phyloP scores from a whole-genome alignment of 2,329 filamentous ascomycete species.

The Hortaea sp. region DNA sequence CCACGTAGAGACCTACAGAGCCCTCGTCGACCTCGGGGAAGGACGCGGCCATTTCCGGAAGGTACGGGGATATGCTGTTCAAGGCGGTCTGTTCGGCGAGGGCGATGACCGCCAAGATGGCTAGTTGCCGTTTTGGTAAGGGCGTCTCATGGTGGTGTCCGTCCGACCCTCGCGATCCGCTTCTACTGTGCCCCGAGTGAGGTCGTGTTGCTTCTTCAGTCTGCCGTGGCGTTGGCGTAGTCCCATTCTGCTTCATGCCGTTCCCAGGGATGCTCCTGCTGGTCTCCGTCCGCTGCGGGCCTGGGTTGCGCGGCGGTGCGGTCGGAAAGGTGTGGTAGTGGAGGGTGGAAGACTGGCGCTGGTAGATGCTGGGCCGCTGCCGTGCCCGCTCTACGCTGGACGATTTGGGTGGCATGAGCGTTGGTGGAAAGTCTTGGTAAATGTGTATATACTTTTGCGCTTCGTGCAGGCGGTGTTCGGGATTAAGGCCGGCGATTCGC shows the following conservation, averaged over 20 bases:
- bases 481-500: no score
- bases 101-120: constrained; percentile 76
- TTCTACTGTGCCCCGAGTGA: constrained; percentile 7
- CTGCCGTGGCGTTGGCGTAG: not conserved
- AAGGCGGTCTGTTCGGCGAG: constrained; percentile 91
- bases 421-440: no score
- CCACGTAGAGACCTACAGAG: constrained; percentile 78
- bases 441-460: no score
- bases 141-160: constrained; percentile 50
- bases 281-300: constrained; percentile 28
- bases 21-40: constrained; percentile 68
- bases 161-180: not conserved
- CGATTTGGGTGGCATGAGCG: not conserved
- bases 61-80: constrained; percentile 91
- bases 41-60: constrained; percentile 79
- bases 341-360: constrained; percentile 44
- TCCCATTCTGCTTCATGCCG: constrained; percentile 4
- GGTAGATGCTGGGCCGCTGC: constrained; percentile 15
- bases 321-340: constrained; percentile 78
- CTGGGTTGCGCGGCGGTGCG: constrained; percentile 57
- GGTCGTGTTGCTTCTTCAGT: constrained; percentile 3
- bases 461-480: no score
- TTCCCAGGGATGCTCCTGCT: not conserved
- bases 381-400: not conserved
- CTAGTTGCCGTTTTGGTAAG: constrained; percentile 71